These are phyloP conservation scores for Aegilops tauschii DNA, from an alignment of 176 grass and related monocot species.

Conservation along the genomic window DNA sequence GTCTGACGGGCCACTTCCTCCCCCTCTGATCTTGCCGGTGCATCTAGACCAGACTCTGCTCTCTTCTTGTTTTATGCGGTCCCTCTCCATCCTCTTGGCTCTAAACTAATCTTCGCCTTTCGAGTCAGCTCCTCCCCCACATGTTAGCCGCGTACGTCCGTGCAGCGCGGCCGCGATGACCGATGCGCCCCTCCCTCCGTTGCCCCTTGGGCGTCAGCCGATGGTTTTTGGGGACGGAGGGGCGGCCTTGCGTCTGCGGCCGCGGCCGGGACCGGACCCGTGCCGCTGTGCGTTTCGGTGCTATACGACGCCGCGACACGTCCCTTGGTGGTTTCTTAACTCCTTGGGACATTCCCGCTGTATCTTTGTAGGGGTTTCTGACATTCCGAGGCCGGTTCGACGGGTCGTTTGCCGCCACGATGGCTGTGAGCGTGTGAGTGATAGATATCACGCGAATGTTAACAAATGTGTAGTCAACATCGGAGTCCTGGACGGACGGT, in stretches of 20 bases:
- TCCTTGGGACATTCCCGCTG: background rate
- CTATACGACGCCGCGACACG: background rate
- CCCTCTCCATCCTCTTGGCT: background rate
- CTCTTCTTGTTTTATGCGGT: background rate
- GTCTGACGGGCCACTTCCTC: background rate
- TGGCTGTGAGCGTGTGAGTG: no score
- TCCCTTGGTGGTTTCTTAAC: background rate
- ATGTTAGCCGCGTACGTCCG: background rate
- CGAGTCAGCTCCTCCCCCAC: background rate
- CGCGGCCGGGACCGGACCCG: no score
- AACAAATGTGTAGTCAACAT: no score
- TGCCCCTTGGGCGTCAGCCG: background rate
- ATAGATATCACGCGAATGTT: no score
- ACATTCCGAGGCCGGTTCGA: background rate
- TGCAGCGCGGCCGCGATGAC: background rate
- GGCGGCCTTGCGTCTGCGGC: no score
- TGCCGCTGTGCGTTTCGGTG: no score
- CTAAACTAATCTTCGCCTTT: background rate
- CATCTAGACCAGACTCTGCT: background rate
- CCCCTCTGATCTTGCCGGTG: background rate
- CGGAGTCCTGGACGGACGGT: no score
- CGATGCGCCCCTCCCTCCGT: background rate
- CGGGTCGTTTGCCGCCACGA: background rate
- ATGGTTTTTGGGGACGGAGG: no score
- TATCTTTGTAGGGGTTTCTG: background rate